These are phyloP conservation scores for Picea glauca DNA, from an alignment of 75 land plant genomes.

Conservation along the genomic window DNA sequence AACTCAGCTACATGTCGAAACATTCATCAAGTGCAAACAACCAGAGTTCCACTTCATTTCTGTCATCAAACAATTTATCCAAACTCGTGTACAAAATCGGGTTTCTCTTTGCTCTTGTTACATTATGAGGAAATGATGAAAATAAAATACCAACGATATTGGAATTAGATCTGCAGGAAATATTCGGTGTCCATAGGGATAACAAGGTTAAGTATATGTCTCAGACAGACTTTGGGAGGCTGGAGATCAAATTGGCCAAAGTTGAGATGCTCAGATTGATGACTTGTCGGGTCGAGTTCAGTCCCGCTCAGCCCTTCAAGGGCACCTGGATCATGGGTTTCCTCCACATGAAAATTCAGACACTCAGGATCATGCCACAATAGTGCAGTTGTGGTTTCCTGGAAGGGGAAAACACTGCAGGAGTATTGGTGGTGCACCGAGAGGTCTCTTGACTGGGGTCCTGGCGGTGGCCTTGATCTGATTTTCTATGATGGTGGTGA, in stretches of 20 bases:
- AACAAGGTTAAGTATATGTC: constrained; percentile 89
- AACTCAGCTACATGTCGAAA: no score
- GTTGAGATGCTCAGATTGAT: constrained; percentile 72
- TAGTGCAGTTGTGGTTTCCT: constrained; percentile 57
- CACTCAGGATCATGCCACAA: constrained; percentile 82
- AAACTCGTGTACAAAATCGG: no score
- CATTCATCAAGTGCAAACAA: no score
- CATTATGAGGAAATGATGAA: no score
- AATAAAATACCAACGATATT: no score
- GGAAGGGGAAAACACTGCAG: constrained; percentile 88
- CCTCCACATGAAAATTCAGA: constrained; percentile 86
- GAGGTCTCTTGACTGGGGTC: no score
- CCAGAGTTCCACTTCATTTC: no score
- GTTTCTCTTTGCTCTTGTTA: no score
- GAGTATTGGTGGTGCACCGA: constrained; percentile 87
- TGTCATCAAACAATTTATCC: no score
- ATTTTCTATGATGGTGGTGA: constrained; percentile 20
- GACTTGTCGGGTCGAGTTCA: constrained; percentile 81
- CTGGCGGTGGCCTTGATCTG: constrained; percentile 74
- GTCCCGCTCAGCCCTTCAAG: constrained; percentile 80
- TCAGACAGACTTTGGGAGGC: constrained; percentile 79
- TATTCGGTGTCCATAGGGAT: constrained; percentile 40
- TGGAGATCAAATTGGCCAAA: constrained; percentile 56
- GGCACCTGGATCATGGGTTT: constrained; percentile 82
- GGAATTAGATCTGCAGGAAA: no score